Evolutionary conservation across 257 asterid species (phyloP), one percentile per base, ranked within the genome.

Genomic region (Nicotiana knightiana): DNA sequence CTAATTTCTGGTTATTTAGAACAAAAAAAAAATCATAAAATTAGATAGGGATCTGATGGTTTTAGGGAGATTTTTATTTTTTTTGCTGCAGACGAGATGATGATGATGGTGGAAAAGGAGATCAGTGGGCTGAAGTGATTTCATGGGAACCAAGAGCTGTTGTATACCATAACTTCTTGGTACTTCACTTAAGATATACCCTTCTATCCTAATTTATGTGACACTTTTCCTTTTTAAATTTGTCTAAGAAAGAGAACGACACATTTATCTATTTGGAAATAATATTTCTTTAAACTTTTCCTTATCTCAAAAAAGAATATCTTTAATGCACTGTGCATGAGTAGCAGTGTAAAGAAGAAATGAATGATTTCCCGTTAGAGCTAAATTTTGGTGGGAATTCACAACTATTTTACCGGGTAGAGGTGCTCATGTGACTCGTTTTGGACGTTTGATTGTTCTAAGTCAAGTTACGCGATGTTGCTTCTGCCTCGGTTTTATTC

Each of bases 141-240:
- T 94, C 98, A 32, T 94, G 98, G 99, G 99, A 96, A 88, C 99
- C 99, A 4, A 91, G 99, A 87, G 99, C 99, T 82, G 86, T 82
- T 71, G 55, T 96, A 81, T 94, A 85, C 87, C 99, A 94, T 75
- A 90, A 93, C 81, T 96, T 96, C 84, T 82, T 96, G 99, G 99
- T 94, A 86, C 78, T n/a, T 81, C 24, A 17, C 6, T 33, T 83
- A 66, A 53, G 51, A 43, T 43, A 43, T 43, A 43, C 51, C 51
- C 12, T 43, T 43, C 12, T 3, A 43, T 43, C 12, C 51, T 11
- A 43, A 43, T 43, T 43, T 43, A 43, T 43, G 11, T 2, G 51
- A 9, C 51, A 43, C 12, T 9, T 43, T 43, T 43, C 51, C 12
- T 2, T 9, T 43, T 9, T 43, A 43, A 21, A 43, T 43, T 9